Evolutionary conservation across 352 stramenopile genomes (phyloP), one percentile per base, ranked within the genome.

Genomic region (Peronospora farinosa): DNA sequence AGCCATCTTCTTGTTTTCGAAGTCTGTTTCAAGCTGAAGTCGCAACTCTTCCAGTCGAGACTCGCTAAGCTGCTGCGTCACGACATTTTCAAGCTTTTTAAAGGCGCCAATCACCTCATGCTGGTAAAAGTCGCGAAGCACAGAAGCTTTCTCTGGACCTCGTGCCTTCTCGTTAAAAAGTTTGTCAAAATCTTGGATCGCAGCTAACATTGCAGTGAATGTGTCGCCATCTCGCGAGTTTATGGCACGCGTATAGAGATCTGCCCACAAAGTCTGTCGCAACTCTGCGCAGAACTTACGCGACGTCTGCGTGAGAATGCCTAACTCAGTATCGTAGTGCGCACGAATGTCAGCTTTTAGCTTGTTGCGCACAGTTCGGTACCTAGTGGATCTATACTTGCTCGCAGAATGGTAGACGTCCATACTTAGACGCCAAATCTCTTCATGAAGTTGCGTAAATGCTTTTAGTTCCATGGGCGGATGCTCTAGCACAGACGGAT

Each of bases 341-440:
- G 55, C 28, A 9, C 54, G 66, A 7, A 92, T 70, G 10, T 81
- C 60, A 23, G 31, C 39, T 32, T 87, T 82, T 3, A 93, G 65
- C 23, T 66, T 57, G 10, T 51, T 57, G 36, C 79, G 75, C n/a
- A 86, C 65, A 12, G 45, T 67, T 9, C 72, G 74, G 17, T 67
- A 53, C 2, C 63, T 73, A 1, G 65, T 47, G n/a, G 78, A 72
- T 36, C 70, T 72, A 13, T 58, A 74, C 16, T 69, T 69, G 3
- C 54, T 67, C 0, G 66, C 48, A 3, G 72, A 67, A 55, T 79
- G 66, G 30, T 76, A 93, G 7, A 90, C 63, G 33, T 87, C 76
- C 63, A 90, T 65, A 3, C 78, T 79, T 2, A 93, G 69, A 8
- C 69, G 68, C 44, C 48, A 64, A 25, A 93, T 69, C n/a, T 93